Percentiles rank a stretch among this genome's conserved stretches.
Evolutionary conservation across 2,329 filamentous ascomycete species (phyloP).

Genomic region (Fusarium humuli): DNA sequence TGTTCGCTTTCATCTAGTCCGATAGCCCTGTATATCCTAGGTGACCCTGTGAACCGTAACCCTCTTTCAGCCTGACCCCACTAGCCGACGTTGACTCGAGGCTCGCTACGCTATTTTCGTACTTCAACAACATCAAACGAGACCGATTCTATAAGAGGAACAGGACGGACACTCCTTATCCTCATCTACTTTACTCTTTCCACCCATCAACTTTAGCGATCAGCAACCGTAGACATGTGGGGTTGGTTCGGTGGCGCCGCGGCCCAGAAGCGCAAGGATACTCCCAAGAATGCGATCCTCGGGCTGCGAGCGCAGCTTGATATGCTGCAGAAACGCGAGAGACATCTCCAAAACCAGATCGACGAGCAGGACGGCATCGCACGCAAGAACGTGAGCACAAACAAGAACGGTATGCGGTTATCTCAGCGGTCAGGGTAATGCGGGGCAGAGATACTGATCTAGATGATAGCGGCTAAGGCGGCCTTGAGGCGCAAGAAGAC

Average conservation of each 20-base stretch:
- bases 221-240: constrained; percentile 66
- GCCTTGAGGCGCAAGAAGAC: constrained; percentile 94
- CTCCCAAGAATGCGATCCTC: constrained; percentile 96
- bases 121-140: constrained; percentile 28
- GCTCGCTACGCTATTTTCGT: constrained; percentile 42
- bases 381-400: constrained; percentile 84
- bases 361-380: constrained; percentile 91
- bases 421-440: constrained; percentile 6
- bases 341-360: constrained; percentile 90
- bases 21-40: background rate
- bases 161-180: constrained; percentile 26
- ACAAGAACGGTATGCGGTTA: constrained; percentile 83
- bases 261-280: constrained; percentile 89
- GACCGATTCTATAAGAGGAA: constrained; percentile 19
- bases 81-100: constrained; percentile 39
- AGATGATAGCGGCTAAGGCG: constrained; percentile 79
- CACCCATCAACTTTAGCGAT: constrained; percentile 7
- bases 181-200: background rate
- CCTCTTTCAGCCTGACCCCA: constrained; percentile 45
- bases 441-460: constrained; percentile 42
- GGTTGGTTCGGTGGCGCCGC: constrained; percentile 91
- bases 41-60: background rate
- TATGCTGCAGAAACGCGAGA: constrained; percentile 97
- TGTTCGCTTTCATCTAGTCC: background rate
- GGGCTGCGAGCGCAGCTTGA: constrained; percentile 88